A percentile compares a stretch with the other conserved stretches of the same genome.
These are phyloP conservation scores for Taxillus chinensis DNA, from an alignment of 164 flowering plant species.

Conservation along the genomic window DNA sequence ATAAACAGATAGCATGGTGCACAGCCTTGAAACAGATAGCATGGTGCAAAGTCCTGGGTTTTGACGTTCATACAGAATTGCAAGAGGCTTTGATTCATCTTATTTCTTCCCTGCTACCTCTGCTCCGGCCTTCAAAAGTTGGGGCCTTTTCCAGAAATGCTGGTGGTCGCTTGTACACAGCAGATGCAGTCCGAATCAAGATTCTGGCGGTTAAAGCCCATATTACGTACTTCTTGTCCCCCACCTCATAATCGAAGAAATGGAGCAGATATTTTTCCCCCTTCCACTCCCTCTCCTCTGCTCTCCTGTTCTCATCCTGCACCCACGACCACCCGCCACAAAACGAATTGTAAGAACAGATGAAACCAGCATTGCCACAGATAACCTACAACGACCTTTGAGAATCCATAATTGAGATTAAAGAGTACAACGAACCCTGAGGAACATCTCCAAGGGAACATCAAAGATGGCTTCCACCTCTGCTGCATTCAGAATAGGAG, in stretches of 20 bases:
- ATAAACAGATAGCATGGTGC: no score
- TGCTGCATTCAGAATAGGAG: not conserved
- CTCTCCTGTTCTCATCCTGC: conserved; percentile 3
- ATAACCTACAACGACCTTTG: no score
- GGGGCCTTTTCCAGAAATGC: conserved; percentile 25
- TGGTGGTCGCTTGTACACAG: conserved; percentile 36
- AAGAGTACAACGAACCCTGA: not conserved
- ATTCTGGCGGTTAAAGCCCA: conserved; percentile 17
- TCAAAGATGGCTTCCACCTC: conserved; percentile 4
- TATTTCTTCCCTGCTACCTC: no score
- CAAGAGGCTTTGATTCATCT: no score
- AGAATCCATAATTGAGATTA: no score
- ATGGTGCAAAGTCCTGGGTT: no score
- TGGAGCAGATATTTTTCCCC: conserved; percentile 1
- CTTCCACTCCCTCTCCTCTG: conserved; percentile 6
- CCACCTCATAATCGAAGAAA: conserved; percentile 3
- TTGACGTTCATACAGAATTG: no score
- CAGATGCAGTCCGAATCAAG: conserved; percentile 23
- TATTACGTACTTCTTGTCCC: not conserved
- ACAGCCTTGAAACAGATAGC: no score
- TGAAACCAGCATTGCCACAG: not conserved
- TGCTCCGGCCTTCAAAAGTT: no score
- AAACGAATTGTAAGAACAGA: not conserved
- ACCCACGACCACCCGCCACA: not conserved
- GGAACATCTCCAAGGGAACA: conserved; percentile 1